Percentiles rank a stretch among this genome's conserved stretches.
phyloP scores from a whole-genome alignment of 768 basidiomycete species.

The Pulveroboletus sp. region DNA sequence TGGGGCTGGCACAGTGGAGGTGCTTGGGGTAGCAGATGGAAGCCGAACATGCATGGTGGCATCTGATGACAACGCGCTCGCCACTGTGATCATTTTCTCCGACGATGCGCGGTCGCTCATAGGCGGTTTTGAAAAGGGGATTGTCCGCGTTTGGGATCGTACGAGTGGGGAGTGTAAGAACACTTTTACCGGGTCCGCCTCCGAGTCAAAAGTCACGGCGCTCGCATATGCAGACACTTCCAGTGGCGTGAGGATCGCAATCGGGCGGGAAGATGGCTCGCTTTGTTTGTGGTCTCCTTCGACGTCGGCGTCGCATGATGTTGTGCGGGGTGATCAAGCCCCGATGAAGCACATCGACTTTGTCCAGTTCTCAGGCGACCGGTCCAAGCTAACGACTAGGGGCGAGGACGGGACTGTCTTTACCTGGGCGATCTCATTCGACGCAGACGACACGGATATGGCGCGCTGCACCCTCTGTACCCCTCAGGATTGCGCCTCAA shows the following conservation, averaged over 20 bases:
- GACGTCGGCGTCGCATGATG: slow-evolving; percentile 10
- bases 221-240: slow-evolving; percentile 5
- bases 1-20: slow-evolving; percentile 1
- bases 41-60: not conserved
- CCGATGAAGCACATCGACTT: slow-evolving; percentile 1
- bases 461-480: not conserved
- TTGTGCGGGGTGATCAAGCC: slow-evolving; percentile 3
- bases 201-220: slow-evolving; percentile 16
- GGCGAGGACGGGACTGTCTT: slow-evolving; percentile 10
- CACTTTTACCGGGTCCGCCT: not conserved
- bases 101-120: slow-evolving; percentile 11
- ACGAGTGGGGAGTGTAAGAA: slow-evolving; percentile 11
- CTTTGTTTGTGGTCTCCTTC: slow-evolving; percentile 15
- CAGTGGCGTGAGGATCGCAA: slow-evolving; percentile 2
- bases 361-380: slow-evolving; percentile 11
- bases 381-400: slow-evolving; percentile 6
- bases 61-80: not conserved
- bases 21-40: not conserved
- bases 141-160: slow-evolving; percentile 21
- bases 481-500: not conserved
- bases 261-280: slow-evolving; percentile 21
- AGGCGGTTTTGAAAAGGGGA: slow-evolving; percentile 15
- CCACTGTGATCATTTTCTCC: slow-evolving; percentile 16
- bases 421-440: slow-evolving; percentile 7
- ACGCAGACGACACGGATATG: not conserved